Conservation (phyloP, 2,329 filamentous ascomycete species). For the Lecanosticta acicola region DNA sequence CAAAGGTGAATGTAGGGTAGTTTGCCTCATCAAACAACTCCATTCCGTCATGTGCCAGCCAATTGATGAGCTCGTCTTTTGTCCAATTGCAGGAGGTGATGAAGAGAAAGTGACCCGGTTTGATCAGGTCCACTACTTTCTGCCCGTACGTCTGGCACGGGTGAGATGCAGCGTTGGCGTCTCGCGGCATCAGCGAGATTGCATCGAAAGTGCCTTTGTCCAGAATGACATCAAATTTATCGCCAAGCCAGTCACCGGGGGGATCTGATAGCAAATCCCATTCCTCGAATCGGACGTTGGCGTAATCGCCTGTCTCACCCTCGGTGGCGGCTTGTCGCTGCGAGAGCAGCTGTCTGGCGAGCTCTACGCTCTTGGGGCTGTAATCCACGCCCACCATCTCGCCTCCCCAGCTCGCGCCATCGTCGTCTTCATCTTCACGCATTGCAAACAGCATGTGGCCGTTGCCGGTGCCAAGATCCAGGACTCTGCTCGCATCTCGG, state of each 20-base stretch:
- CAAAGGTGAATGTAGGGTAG: constrained; percentile 85
- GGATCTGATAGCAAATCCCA: constrained; percentile 47
- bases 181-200: constrained; percentile 57
- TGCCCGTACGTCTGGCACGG: constrained; percentile 67
- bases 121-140: constrained; percentile 63
- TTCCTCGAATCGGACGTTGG: constrained; percentile 44
- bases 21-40: constrained; percentile 62
- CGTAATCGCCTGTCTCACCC: constrained; percentile 6
- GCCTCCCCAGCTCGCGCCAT: constrained; percentile 53
- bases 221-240: constrained; percentile 82
- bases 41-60: constrained; percentile 63
- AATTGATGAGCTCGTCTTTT: constrained; percentile 71
- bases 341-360: constrained; percentile 59
- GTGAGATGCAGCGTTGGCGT: constrained; percentile 13
- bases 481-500: constrained; percentile 51
- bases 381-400: constrained; percentile 85
- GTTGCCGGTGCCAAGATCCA: constrained; percentile 93
- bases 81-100: constrained; percentile 99
- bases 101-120: constrained; percentile 65
- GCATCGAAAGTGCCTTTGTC: constrained; percentile 99
- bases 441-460: constrained; percentile 85
- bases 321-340: constrained; percentile 13
- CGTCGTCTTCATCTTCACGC: constrained; percentile 50
- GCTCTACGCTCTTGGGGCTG: constrained; percentile 63
- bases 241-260: constrained; percentile 50